Evolutionary conservation across 2,329 filamentous ascomycete genomes (phyloP), one percentile per base, ranked within the genome.

Genomic region (Cercospora citrullina): DNA sequence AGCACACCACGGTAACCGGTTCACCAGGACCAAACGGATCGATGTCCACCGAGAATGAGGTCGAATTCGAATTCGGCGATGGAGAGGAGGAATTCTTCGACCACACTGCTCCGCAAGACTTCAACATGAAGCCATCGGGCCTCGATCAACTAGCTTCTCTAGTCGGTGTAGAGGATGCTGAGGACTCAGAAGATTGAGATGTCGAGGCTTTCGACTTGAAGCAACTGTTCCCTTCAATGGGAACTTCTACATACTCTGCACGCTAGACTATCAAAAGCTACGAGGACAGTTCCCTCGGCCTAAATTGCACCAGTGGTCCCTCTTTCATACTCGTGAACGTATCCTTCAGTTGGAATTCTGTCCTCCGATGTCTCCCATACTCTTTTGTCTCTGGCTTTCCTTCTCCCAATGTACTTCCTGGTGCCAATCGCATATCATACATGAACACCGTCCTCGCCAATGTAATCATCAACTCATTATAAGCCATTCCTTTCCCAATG

Each of bases 401-500:
- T 48, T 68, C 51, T 21, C 68, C 68, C 30, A 66, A 12, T 16
- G 66, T 61, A n/a, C 36, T 68, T 3, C 69, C 71, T 9, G 69
- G 67, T 16, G 68, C 68, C 16, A 72, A 60, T 9, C 71, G 60
- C 69, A 72, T 68, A 26, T 72, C 71, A 42, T 71, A 72, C 59
- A 72, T 51, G 48, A 61, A 69, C 12, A 71, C 53, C 42, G 68
- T 60, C 12, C 69, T 51, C 6, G 69, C 71, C n/a, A 72, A 45
- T 14, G 71, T 68, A 8, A 67, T 39, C n/a, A 61, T 71, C 30
- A 72, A 60, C 63, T 72, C 69, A n/a, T 69, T 64, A 9, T 71
- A 72, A 5, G 71, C 71, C 71, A 71, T 69, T 2, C 69, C 70
- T 63, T 72, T 71, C 1, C 71, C 71, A 36, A 72, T 72, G 39